Evolutionary conservation across 495 filamentous ascomycete genomes (phyloP).

Genomic region (Cudoniella acicularis): DNA sequence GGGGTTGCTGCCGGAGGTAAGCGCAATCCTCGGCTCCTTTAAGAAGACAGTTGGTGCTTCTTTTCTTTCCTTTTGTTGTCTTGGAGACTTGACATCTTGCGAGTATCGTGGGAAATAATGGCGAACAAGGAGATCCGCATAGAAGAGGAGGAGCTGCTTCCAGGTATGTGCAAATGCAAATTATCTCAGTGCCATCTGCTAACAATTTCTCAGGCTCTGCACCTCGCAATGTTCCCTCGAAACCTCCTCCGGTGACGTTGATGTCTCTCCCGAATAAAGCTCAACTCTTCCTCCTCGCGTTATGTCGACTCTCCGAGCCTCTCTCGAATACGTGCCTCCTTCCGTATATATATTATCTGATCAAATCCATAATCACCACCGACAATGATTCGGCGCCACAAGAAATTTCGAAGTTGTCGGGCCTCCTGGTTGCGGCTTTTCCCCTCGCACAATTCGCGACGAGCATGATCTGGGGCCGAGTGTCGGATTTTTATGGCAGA

Average conservation of each 20-base stretch:
- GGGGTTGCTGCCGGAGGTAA: neutral
- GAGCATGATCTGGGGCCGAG: conserved; percentile 69
- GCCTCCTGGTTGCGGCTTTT: conserved; percentile 44
- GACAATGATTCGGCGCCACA: conserved; percentile 14
- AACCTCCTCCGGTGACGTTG: conserved; percentile 27
- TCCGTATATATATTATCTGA: conserved; percentile 55
- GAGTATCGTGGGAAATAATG: neutral
- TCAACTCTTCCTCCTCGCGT: conserved; percentile 43
- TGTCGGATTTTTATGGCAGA: conserved; percentile 70
- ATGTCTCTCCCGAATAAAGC: conserved; percentile 38
- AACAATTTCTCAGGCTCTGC: neutral
- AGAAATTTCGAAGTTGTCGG: conserved; percentile 17
- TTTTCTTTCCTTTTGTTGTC: neutral
- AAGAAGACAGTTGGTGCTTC: neutral
- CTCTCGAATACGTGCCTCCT: conserved; percentile 37
- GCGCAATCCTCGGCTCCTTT: neutral
- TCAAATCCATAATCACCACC: conserved; percentile 42
- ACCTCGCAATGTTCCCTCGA: conserved; percentile 1
- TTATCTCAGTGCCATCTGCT: neutral
- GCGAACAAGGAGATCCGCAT: neutral
- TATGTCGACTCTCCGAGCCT: conserved; percentile 47
- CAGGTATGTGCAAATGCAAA: neutral
- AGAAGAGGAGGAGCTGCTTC: neutral
- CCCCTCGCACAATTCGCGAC: conserved; percentile 68
- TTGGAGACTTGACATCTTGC: neutral